Evolutionary conservation across 2,329 filamentous ascomycete species (phyloP), one percentile per base, ranked within the genome.

Genomic region (Pseudogymnoascus sp.): DNA sequence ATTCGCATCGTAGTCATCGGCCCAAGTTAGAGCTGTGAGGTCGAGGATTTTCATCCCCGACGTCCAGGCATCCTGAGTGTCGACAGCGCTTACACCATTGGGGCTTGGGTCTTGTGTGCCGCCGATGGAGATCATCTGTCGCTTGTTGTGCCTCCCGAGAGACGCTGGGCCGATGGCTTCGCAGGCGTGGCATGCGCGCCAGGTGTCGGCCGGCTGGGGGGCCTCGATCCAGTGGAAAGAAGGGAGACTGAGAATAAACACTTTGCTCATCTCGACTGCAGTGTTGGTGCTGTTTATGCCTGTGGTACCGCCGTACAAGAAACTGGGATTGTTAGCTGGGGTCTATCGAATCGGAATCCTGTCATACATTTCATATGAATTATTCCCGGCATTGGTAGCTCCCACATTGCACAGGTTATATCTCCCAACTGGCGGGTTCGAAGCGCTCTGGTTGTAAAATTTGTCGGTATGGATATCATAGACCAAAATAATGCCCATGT

Each of bases 171-270:
- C 65, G 6, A 67, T 63, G 7, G 62, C 56, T 23, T 65, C 40
- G 59, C 66, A 67, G 10, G 47, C 63, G 35, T 65, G 65, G 4
- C 40, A 40, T 23, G 60, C 40, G n/a, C 67, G 63, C 8, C 65
- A 63, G 25, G 35, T 64, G n/a, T 44, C 61, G 7, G 64, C 53
- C 12, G 28, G 25, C n/a, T 42, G 33, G 0, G 65, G 50, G 7
- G 60, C 63, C 21, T 65, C 64, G 18, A 68, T 65, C 67, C 67
- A 68, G 18, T 65, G 63, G 33, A 67, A 67, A 14, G 65, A 66
- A 10, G 67, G 67, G 5, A 68, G 47, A 10, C 66, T 67, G 10
- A 68, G 61, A 25, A 68, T 65, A 25, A 66, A 67, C 12, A 68
- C 64, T n/a, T 31, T 63, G 23, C 25, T 23, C 10, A 65, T 62